These are phyloP conservation scores for Mrakia blollopis DNA, from an alignment of 768 basidiomycete genomes.

Conservation along the genomic window DNA sequence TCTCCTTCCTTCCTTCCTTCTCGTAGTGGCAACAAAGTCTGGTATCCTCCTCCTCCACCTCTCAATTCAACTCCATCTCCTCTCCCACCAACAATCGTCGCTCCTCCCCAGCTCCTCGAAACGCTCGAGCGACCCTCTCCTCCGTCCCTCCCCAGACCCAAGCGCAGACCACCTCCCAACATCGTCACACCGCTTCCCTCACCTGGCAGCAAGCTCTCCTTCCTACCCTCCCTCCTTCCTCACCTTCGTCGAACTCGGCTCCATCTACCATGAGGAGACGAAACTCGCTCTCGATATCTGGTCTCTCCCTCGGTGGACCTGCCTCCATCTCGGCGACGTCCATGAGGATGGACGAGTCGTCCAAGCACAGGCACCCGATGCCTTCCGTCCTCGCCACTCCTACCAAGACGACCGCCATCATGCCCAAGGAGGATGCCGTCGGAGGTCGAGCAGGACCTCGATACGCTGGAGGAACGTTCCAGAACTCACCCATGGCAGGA, in stretches of 20 bases:
- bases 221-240: background rate
- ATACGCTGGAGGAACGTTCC: slow-evolving; percentile 24
- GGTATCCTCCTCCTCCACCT: slow-evolving; percentile 8
- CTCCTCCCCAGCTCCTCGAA: background rate
- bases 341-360: background rate
- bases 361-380: background rate
- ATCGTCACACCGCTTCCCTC: slow-evolving; percentile 16
- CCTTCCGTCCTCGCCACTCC: background rate
- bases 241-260: background rate
- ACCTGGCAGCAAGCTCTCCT: slow-evolving; percentile 24
- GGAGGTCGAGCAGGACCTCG: background rate
- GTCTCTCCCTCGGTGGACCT: background rate
- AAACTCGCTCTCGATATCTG: slow-evolving; percentile 11
- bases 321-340: background rate
- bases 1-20: background rate
- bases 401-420: slow-evolving; percentile 13
- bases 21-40: slow-evolving; percentile 20
- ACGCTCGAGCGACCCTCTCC: background rate
- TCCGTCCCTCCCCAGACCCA: background rate
- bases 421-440: slow-evolving; percentile 7
- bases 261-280: slow-evolving; percentile 7
- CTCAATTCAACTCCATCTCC: background rate
- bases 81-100: slow-evolving; percentile 1
- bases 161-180: background rate
- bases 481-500: slow-evolving; percentile 26